Percentiles rank a stretch among this genome's conserved stretches.
These are phyloP conservation scores for Globisporangium polare DNA, from an alignment of 352 stramenopile species.

Conservation along the genomic window DNA sequence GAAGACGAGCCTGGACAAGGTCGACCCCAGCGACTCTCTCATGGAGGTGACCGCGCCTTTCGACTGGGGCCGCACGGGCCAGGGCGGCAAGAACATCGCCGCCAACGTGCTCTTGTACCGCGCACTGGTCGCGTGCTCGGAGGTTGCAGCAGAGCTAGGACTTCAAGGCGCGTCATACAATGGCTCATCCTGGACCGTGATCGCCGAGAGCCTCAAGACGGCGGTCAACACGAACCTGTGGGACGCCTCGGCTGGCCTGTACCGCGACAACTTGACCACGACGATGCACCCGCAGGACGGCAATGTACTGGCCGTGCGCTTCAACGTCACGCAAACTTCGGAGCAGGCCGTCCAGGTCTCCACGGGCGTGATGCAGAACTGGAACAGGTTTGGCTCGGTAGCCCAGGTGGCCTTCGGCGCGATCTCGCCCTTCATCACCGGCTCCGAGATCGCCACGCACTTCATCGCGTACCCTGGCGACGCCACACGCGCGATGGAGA, in stretches of 20 bases:
- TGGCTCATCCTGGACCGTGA: not conserved
- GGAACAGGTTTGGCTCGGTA: not conserved
- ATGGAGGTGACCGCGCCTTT: constrained; percentile 21
- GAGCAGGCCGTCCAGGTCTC: not conserved
- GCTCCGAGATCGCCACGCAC: not conserved
- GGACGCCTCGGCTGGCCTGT: not conserved
- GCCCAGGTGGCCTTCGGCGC: not conserved
- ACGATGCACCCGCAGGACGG: constrained; percentile 1
- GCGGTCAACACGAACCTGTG: not conserved
- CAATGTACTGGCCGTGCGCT: not conserved
- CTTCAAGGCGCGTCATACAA: not conserved
- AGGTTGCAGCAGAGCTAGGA: not conserved
- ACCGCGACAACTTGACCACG: not conserved
- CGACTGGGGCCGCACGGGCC: constrained; percentile 32
- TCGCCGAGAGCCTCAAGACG: not conserved
- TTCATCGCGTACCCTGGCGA: not conserved
- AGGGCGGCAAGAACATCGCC: constrained; percentile 37
- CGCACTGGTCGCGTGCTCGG: constrained; percentile 13
- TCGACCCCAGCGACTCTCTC: not conserved
- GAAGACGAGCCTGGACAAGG: not conserved
- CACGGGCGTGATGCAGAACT: not conserved
- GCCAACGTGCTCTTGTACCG: constrained; percentile 33
- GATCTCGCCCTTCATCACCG: not conserved
- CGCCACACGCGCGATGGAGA: not conserved
- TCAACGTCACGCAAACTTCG: not conserved